Percentiles rank a stretch among this genome's conserved stretches.
These are phyloP conservation scores for Croton setiger DNA, from an alignment of 441 rosid genomes.

Conservation along the genomic window DNA sequence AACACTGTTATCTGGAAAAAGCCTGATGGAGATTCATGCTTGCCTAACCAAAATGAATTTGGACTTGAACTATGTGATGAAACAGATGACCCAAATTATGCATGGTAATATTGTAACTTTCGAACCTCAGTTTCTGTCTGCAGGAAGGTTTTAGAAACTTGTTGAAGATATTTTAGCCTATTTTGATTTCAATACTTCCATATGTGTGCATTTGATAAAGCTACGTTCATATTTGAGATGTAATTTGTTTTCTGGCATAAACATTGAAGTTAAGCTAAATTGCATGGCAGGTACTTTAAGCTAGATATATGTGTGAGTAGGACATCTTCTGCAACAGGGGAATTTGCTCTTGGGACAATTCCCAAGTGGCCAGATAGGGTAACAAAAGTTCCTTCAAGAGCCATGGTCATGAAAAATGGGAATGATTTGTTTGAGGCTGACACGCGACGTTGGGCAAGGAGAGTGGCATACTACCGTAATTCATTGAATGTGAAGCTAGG, in stretches of 20 bases:
- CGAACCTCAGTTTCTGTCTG: constrained; percentile 13
- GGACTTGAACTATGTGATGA: constrained; percentile 80
- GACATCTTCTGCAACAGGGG: constrained; percentile 58
- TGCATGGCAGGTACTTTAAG: constrained; percentile 66
- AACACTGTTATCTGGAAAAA: constrained; percentile 99
- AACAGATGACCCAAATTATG: constrained; percentile 69
- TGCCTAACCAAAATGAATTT: constrained; percentile 76
- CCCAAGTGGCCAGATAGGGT: constrained; percentile 84
- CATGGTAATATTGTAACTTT: constrained; percentile 51
- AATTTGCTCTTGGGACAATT: constrained; percentile 59
- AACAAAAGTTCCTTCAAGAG: constrained; percentile 65
- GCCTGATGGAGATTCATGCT: constrained; percentile 77
- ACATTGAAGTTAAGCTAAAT: constrained; percentile 15
- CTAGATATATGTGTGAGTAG: constrained; percentile 71
- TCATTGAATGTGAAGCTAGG: constrained; percentile 68
- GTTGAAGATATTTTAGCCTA: constrained; percentile 1
- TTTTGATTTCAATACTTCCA: constrained; percentile 3
- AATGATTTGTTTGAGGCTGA: constrained; percentile 87
- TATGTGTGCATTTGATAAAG: constrained; percentile 1
- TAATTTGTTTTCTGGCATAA: constrained; percentile 1
- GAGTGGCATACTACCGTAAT: constrained; percentile 78
- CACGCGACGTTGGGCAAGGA: constrained; percentile 80
- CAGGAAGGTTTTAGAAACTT: constrained; percentile 2
- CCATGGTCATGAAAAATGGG: constrained; percentile 66
- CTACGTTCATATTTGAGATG: not conserved